Percentiles rank a stretch among this genome's conserved stretches.
Evolutionary conservation across 768 basidiomycete genomes (phyloP).

Genomic region (Russula sp.): DNA sequence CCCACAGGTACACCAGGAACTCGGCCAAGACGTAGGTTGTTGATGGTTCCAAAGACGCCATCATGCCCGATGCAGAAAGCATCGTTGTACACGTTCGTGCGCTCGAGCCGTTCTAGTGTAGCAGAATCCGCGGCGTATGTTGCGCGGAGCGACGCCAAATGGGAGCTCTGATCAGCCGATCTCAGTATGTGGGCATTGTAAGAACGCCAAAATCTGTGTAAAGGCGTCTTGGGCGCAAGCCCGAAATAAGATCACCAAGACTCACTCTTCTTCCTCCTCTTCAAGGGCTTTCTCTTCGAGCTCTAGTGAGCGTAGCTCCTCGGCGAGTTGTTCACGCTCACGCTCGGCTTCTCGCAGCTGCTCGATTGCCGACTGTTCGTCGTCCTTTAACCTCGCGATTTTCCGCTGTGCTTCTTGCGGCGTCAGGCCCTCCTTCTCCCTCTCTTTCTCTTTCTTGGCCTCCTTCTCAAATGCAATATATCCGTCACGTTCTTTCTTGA

Average conservation of each 20-base stretch:
- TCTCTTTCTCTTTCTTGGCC: constrained; percentile 74
- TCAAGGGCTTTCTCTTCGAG: constrained; percentile 75
- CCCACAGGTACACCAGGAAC: constrained; percentile 78
- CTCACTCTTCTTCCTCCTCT: constrained; percentile 80
- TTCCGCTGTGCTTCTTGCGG: constrained; percentile 67
- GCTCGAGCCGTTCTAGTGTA: constrained; percentile 78
- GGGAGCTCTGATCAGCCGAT: constrained; percentile 62
- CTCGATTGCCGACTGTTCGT: constrained; percentile 66
- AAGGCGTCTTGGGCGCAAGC: not conserved
- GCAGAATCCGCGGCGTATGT: constrained; percentile 76
- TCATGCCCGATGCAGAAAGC: constrained; percentile 95
- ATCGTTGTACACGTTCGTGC: constrained; percentile 94
- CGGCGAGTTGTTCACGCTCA: constrained; percentile 72
- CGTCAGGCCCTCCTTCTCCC: constrained; percentile 57
- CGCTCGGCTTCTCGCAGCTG: constrained; percentile 73
- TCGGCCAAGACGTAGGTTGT: constrained; percentile 87
- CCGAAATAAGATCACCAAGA: constrained; percentile 25
- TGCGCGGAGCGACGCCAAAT: constrained; percentile 68
- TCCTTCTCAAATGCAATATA: constrained; percentile 93
- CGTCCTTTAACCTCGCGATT: constrained; percentile 67
- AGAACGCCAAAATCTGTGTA: constrained; percentile 71
- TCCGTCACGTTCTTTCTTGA: constrained; percentile 86
- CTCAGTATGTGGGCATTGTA: constrained; percentile 71
- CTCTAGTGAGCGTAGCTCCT: constrained; percentile 67
- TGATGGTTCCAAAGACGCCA: constrained; percentile 96